Evolutionary conservation across 2,329 filamentous ascomycete species (phyloP), one percentile per base, ranked within the genome.

Genomic region (Exophiala phaeomuriformis): DNA sequence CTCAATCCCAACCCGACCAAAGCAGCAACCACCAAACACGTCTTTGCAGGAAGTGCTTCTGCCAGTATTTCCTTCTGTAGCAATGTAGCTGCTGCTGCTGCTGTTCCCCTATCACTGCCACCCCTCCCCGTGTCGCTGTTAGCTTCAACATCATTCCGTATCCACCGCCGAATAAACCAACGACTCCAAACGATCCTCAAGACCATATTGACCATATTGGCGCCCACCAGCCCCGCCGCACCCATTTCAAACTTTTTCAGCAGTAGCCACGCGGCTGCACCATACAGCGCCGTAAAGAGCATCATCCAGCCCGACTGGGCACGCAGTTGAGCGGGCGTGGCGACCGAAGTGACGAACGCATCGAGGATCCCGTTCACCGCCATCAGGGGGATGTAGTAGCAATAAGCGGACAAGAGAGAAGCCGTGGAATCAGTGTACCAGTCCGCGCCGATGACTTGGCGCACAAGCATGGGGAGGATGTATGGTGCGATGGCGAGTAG

Each of bases 321-420:
- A 58, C 88, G 82, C 2, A 98, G 80, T 61, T 97, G 79, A 3
- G 77, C 70, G 58, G 88, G 79, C 0, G 80, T 84, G 0, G 91
- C 90, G 1, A 94, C 88, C 1, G 88, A 89, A 0, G 90, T 85
- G 10, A 97, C 90, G 64, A 98, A 97, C 0, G 90, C 88, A 71
- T 98, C 93, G 1, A 86, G 82, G 27, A 97, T 81, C 48, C 93
- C 93, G 65, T 98, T 98, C 63, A 95, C 73, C 2, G 91, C 93
- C 3, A 97, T 78, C 29, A 97, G 82, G 0, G 93, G 93, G 55
- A 98, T 88, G 72, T 95, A 97, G 69, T 89, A 90, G 72, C 88
- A 90, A 70, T 96, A 98, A 0, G 78, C 79, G 0, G 84, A 82
- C 4, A 98, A 77, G 2, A 93, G 84, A 5, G 77, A 69, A 4